Evolutionary conservation across 1,284 basidiomycete genomes (phyloP), one percentile per base, ranked within the genome.

Genomic region (Puccinia hordei): DNA sequence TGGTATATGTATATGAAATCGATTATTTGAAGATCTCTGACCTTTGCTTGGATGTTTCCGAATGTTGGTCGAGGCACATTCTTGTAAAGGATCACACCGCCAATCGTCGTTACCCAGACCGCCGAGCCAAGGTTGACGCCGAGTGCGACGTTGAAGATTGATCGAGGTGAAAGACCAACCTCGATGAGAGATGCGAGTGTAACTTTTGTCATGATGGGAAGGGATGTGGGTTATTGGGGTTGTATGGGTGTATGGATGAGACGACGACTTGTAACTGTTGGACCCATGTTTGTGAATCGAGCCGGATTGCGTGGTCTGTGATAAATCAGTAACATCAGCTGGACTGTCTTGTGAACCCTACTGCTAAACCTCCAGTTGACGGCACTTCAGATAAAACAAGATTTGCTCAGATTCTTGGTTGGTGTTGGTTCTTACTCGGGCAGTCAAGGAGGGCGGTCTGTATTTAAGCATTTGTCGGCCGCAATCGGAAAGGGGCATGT

Each of bases 41-140:
- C 76, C 66, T 79, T 79, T 38, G 24, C 68, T 85, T 94, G 92
- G 51, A 94, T 88, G 59, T 88, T 87, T n/a, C 91, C 90, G 82
- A 94, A 94, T 81, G 91, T 90, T 76, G 91, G 89, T 72, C 90
- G 88, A 27, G 91, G 82, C 63, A 82, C 46, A 46, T 65, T 72
- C 27, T 63, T 74, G 78, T 75, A 82, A 27, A 73, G 55, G 44
- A 81, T 78, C 15, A 82, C 72, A 24, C 77, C 82, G 19, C 71
- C 68, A 19, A 82, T 66, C 38, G 82, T 81, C 24, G 79, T 55
- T 2, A 78, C 68, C 74, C 79, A 82, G 13, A 82, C 66, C 2
- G 51, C 66, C 5, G 66, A 65, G 8, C 76, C 76, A n/a, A 79
- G 24, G 30, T 79, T 79, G 15, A 55, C 69, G 22, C 46, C 65